Evolutionary conservation across 1,284 basidiomycete genomes (phyloP).

Genomic region (Irpex rosettiformis): DNA sequence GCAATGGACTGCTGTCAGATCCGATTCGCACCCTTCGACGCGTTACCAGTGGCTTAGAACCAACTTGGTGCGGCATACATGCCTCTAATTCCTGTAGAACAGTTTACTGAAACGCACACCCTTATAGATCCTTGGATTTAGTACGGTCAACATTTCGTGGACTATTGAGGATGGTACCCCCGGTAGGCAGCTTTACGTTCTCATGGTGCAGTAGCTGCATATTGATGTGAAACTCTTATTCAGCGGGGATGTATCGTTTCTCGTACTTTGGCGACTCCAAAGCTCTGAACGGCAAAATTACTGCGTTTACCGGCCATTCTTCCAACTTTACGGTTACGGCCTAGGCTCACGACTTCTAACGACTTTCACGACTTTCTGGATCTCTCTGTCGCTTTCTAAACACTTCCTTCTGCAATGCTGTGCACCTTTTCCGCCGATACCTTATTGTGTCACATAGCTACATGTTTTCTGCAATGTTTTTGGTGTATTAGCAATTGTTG

Average conservation of each 20-base stretch:
- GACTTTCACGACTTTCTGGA: not conserved
- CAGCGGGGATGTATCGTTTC: slow-evolving; percentile 68
- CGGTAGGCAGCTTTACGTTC: slow-evolving; percentile 31
- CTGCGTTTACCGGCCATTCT: slow-evolving; percentile 59
- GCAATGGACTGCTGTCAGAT: slow-evolving; percentile 57
- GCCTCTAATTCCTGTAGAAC: not conserved
- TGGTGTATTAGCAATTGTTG: too few species aligned
- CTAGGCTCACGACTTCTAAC: not conserved
- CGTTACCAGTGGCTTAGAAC: slow-evolving; percentile 65
- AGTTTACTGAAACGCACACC: not conserved
- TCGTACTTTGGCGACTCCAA: slow-evolving; percentile 76
- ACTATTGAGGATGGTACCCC: slow-evolving; percentile 62
- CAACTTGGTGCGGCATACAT: slow-evolving; percentile 38
- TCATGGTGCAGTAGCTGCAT: not conserved
- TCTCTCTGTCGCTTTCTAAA: not conserved
- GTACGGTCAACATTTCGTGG: slow-evolving; percentile 65
- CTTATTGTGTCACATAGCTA: too few species aligned
- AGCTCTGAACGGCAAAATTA: slow-evolving; percentile 55
- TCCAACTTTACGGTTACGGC: slow-evolving; percentile 55
- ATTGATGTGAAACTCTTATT: not conserved
- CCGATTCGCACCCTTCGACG: slow-evolving; percentile 82
- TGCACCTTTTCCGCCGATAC: too few species aligned
- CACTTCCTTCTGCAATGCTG: too few species aligned
- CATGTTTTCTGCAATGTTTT: too few species aligned
- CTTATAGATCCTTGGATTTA: slow-evolving; percentile 52